Base-by-base conservation (phyloP, 2,329 filamentous ascomycete genomes). In the Pestalotiopsis sp. region DNA sequence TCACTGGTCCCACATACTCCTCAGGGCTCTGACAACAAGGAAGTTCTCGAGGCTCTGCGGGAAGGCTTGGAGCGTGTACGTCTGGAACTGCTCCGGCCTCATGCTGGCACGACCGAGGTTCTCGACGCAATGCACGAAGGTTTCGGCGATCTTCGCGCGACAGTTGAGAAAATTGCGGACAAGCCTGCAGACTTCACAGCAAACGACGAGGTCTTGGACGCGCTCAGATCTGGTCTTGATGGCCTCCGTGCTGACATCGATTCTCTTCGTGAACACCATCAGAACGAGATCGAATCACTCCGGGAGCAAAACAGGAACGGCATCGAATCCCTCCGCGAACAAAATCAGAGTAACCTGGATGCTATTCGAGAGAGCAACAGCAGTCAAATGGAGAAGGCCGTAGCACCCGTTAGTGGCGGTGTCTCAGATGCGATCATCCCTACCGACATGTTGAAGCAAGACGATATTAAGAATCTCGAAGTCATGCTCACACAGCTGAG, bases 101-200 rank as follows among this genome's bases (percentile, higher is more conserved):
- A 88, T 59, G 83, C 86, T 17, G 93, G 95, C 72, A 95, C 94
- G 0, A 92, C 94, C 65, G 94, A 98, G 76, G 93, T 97, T 12
- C 85, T 98, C 1, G 94, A 97, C 76, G 93, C 95, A 1, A 85
- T 98, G 66, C 95, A 97, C 69, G 94, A 98, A 78, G 95, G 95
- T 2, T 86, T 98, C 6, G 90, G 92, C 70, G 90, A 91, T 62
- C 84, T 98, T 9, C 90, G 93, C 31, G 84, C 86, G 36, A 92
- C 94, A 70, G 91, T 98, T 68, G 94, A 97, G 69, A 87, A 85
- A 75, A 86, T 96, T 17, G 85, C 90, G 25, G 91, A 95, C 77
- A 96, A 94, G 81, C 93, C 94, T 4, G 84, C 89, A 0, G 94
- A 97, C 74, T 87, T 95, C 79, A 95, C 92, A 0, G 91, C 93